Evolutionary conservation across 2,329 filamentous ascomycete species (phyloP).

Genomic region (Alternaria brassicae): DNA sequence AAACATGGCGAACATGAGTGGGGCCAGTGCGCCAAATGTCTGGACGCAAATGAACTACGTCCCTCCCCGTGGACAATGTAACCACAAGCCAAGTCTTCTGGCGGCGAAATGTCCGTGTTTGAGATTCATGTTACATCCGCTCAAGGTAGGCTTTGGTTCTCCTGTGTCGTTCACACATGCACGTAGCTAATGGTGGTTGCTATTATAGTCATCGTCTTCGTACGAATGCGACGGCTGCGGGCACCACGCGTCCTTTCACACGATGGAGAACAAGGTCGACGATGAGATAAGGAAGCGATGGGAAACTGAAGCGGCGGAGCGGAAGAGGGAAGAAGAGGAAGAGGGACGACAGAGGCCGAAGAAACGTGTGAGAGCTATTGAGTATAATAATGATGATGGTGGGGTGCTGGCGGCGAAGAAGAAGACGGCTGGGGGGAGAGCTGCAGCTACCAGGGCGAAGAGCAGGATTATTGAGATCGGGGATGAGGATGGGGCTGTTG

Average conservation of each 20-base stretch:
- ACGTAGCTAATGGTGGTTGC: neutral
- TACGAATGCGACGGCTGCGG: slow-evolving; percentile 64
- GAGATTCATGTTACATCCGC: slow-evolving; percentile 64
- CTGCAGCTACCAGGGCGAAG: slow-evolving; percentile 11
- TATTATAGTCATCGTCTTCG: slow-evolving; percentile 53
- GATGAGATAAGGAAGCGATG: slow-evolving; percentile 57
- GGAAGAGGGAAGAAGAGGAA: slow-evolving; percentile 21
- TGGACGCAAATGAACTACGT: slow-evolving; percentile 61
- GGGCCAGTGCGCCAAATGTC: slow-evolving; percentile 49
- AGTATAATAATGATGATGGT: slow-evolving; percentile 20
- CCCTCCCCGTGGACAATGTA: slow-evolving; percentile 60
- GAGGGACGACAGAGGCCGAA: slow-evolving; percentile 25
- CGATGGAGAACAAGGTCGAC: slow-evolving; percentile 59
- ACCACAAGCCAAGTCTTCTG: slow-evolving; percentile 57
- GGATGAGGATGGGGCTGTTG: slow-evolving; percentile 33
- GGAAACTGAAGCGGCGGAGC: slow-evolving; percentile 50
- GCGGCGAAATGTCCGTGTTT: slow-evolving; percentile 59
- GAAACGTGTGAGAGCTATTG: slow-evolving; percentile 40
- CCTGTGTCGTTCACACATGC: too few species aligned
- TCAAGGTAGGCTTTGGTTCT: slow-evolving; percentile 53
- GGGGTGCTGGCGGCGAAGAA: neutral
- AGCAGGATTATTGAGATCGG: slow-evolving; percentile 29
- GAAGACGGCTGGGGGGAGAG: slow-evolving; percentile 9
- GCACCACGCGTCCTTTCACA: slow-evolving; percentile 64
- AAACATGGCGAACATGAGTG: slow-evolving; percentile 2